Conservation (phyloP, 2,329 filamentous ascomycete genomes). For the Phyllachora maydis region DNA sequence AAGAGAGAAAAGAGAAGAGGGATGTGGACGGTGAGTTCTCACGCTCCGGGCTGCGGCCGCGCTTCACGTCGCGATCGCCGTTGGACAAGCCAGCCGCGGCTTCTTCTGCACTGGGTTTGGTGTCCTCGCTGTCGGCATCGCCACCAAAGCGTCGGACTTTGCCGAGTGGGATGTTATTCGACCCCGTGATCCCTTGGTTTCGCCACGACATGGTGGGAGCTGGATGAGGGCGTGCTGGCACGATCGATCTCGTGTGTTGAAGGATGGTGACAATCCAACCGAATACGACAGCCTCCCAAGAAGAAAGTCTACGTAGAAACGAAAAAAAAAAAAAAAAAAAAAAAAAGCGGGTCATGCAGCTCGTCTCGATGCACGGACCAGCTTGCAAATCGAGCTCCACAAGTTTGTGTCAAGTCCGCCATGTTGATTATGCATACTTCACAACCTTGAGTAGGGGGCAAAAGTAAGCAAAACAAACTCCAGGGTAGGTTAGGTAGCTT, state of each 20-base stretch:
- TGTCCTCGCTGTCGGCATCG: constrained; percentile 13
- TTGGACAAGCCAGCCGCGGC: constrained; percentile 2
- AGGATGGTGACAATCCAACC: too few species aligned
- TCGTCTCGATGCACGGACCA: too few species aligned
- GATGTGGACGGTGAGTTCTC: constrained; percentile 24
- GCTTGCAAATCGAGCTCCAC: too few species aligned
- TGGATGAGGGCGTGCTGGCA: too few species aligned
- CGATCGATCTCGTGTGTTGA: constrained; percentile 1
- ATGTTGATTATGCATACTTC: too few species aligned
- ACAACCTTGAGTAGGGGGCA: too few species aligned
- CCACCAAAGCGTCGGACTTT: constrained; percentile 63
- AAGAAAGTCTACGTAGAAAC: too few species aligned
- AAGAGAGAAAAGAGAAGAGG: constrained; percentile 3
- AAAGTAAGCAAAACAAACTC: too few species aligned
- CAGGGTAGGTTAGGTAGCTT: too few species aligned
- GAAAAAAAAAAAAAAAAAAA: constrained; percentile 1
- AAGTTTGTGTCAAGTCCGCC: too few species aligned
- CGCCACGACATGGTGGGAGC: constrained; percentile 47
- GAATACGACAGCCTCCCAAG: too few species aligned
- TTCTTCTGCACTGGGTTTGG: neutral
- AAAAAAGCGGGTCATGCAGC: constrained; percentile 1
- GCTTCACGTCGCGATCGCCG: constrained; percentile 41
- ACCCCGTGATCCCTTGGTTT: constrained; percentile 77
- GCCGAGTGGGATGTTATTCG: constrained; percentile 92
- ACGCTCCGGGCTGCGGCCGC: constrained; percentile 83